Evolutionary conservation across 345 rosid genomes (phyloP), one percentile per base, ranked within the genome.

Genomic region (Streptanthus diversifolius): DNA sequence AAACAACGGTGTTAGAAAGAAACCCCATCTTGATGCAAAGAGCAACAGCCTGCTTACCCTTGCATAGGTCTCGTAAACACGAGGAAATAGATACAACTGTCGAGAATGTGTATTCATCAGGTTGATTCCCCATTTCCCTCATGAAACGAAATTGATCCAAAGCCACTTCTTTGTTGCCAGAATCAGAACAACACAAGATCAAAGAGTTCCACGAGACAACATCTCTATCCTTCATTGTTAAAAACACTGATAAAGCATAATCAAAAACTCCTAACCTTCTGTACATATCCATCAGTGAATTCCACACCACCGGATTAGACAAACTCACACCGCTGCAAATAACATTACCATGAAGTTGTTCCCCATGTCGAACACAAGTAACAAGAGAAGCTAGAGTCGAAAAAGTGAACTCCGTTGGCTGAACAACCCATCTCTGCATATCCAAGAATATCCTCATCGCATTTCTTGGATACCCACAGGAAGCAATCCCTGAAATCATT

Each of bases 31-130:
- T 89, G 71, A 83, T 52, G 74, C 82, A 82, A 8, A 83, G 68
- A 84, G 88, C 83, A 30, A 86, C 75, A 62, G 83, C 75, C 74
- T 88, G 89, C 87, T 82, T 82, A 90, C 96, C 92, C 90, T 67
- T 84, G 29, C 71, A 80, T 67, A 88, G 70, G 66, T 85, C 77
- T 72, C 55, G 79, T 77, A 88, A 72, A 45, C 74, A 63, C 17
- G 84, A 80, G 79, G 92, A 90, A 11, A 73, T 75, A 43, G 81
- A 65, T 5, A 88, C 55, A 22, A 80, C 67, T 8, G 67, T 69
- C n/a, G 92, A 84, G 8, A 80, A 29, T 14, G 92, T 85, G 63
- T 80, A 88, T 51, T 77, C 86, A 54, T 92, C 87, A 1, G 90
- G 83, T 21, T 60, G 70, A 75, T 72, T 74, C 24, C 85, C 88